Evolutionary conservation across 2,329 filamentous ascomycete species (phyloP).

Genomic region (Aspergillus calidoustus): DNA sequence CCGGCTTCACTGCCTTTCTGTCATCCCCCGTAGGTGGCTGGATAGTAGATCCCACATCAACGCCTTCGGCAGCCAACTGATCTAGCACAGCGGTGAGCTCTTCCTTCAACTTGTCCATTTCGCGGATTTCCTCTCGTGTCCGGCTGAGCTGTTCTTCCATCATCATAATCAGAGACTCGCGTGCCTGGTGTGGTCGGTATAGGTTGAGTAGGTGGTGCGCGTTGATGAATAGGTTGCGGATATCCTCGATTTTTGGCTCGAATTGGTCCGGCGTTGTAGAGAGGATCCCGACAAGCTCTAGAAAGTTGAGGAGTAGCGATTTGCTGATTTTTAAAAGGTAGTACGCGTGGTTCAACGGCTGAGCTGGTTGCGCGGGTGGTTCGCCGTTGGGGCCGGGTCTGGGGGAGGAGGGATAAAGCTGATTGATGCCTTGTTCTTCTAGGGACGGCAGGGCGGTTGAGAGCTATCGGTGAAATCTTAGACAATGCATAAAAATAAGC

Average conservation of each 20-base stretch:
- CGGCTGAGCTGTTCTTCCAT: conserved; percentile 83
- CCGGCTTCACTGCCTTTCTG: conserved; percentile 13
- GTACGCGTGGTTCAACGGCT: conserved; percentile 56
- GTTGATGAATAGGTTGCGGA: conserved; percentile 84
- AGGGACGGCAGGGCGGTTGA: conserved; percentile 68
- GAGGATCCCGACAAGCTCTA: conserved; percentile 78
- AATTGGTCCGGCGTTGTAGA: conserved; percentile 69
- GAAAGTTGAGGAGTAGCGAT: conserved; percentile 83
- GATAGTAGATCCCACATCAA: conserved; percentile 23
- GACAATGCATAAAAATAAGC: not conserved
- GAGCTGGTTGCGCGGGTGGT: conserved; percentile 46
- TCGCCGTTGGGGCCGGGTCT: conserved; percentile 59
- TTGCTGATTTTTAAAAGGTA: conserved; percentile 80
- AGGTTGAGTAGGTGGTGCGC: conserved; percentile 93
- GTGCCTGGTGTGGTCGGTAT: conserved; percentile 89
- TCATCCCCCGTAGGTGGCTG: conserved; percentile 11
- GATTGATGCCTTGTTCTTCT: conserved; percentile 71
- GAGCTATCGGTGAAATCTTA: conserved; percentile 38
- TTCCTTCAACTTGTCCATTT: conserved; percentile 73
- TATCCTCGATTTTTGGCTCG: conserved; percentile 73
- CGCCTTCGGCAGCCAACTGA: conserved; percentile 38
- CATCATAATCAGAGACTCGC: conserved; percentile 82
- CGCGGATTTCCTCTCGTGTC: conserved; percentile 75
- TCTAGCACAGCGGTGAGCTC: conserved; percentile 59
- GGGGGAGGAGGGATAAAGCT: conserved; percentile 64